These are phyloP conservation scores for Fusarium tuaranense DNA, from an alignment of 2,329 filamentous ascomycete species.

Conservation along the genomic window DNA sequence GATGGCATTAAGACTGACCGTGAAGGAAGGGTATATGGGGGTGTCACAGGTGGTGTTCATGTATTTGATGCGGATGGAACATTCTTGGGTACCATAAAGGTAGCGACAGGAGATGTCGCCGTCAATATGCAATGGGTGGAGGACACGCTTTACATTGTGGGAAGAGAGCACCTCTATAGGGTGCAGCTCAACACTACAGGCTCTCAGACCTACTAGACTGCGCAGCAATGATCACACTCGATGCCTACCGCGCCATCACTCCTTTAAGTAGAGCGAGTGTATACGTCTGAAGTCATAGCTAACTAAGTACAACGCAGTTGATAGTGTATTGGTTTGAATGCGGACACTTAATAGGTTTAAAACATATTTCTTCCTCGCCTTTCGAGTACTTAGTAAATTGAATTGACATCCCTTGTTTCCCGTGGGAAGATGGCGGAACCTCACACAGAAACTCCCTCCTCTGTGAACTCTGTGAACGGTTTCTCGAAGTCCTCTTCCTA, in stretches of 20 bases:
- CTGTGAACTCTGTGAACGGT: neutral
- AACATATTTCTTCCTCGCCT: too few species aligned
- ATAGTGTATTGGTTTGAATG: too few species aligned
- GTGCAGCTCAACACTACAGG: slow-evolving; percentile 10
- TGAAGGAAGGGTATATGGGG: slow-evolving; percentile 23
- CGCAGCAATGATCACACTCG: too few species aligned
- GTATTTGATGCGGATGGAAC: slow-evolving; percentile 16
- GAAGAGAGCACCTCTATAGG: slow-evolving; percentile 16
- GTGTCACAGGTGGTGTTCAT: slow-evolving; percentile 11
- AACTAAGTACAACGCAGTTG: neutral
- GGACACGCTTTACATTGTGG: slow-evolving; percentile 25
- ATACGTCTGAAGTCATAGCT: neutral
- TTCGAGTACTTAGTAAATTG: too few species aligned
- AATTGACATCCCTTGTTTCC: too few species aligned
- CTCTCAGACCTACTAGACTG: neutral
- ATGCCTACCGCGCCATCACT: too few species aligned
- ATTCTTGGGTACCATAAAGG: slow-evolving; percentile 25
- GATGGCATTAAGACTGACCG: slow-evolving; percentile 30
- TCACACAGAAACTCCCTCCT: neutral
- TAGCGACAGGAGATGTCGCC: slow-evolving; percentile 20
- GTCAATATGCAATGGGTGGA: slow-evolving; percentile 31
- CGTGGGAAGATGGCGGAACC: neutral
- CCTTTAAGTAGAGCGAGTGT: too few species aligned
- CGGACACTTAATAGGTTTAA: too few species aligned
- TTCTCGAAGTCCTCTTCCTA: neutral